Evolutionary conservation across 2,329 filamentous ascomycete genomes (phyloP).

Genomic region (Purpureocillium lavendulum): DNA sequence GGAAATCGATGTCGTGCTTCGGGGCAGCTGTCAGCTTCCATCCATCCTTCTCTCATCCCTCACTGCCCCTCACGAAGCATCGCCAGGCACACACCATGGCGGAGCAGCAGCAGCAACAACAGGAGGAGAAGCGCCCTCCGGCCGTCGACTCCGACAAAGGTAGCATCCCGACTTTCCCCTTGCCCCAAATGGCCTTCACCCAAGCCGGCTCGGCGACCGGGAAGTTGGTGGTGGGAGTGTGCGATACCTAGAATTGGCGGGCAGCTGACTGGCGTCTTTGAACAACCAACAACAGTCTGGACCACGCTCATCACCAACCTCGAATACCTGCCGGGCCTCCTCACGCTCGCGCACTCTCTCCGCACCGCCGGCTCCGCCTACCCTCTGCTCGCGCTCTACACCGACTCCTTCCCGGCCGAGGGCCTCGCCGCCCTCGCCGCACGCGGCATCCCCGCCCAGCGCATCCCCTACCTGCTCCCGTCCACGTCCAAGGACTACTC

Average conservation of each 20-base stretch:
- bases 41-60: too few species aligned
- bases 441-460: conserved; percentile 61
- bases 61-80: too few species aligned
- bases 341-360: conserved; percentile 74
- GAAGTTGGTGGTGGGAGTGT: not conserved
- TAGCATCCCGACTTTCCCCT: conserved; percentile 7
- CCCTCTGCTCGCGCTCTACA: conserved; percentile 77
- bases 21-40: too few species aligned
- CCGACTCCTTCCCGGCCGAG: conserved; percentile 60
- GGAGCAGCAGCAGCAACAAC: not conserved
- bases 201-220: too few species aligned
- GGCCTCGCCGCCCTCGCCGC: conserved; percentile 62
- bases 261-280: not conserved
- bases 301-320: conserved; percentile 81
- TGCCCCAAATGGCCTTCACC: too few species aligned
- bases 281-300: conserved; percentile 57
- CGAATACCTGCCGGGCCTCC: conserved; percentile 70
- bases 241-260: not conserved
- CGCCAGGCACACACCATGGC: too few species aligned
- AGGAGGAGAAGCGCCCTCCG: conserved; percentile 7
- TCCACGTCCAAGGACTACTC: conserved; percentile 57
- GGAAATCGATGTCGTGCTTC: too few species aligned
- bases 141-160: conserved; percentile 32
- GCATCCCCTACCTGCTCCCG: conserved; percentile 66
- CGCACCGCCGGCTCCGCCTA: conserved; percentile 57